These are phyloP conservation scores for Echium plantagineum DNA, from an alignment of 257 asterid species.

Conservation along the genomic window DNA sequence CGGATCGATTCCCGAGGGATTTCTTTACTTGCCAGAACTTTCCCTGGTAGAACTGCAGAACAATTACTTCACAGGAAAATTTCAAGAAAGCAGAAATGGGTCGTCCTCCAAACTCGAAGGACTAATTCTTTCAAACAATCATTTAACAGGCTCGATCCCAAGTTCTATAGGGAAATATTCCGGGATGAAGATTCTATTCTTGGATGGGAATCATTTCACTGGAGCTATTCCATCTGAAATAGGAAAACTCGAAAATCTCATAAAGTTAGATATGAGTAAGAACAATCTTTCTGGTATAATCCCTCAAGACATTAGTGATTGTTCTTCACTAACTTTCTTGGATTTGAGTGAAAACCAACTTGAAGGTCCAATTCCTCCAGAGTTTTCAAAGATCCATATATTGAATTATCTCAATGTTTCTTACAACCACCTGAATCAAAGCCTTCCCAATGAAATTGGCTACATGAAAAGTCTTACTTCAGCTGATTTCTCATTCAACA, in stretches of 20 bases:
- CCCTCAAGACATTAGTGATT: constrained; percentile 23
- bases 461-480: constrained; percentile 39
- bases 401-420: constrained; percentile 35
- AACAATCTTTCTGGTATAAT: constrained; percentile 27
- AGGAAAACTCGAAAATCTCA: constrained; percentile 20
- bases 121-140: constrained; percentile 24
- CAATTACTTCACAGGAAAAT: constrained; percentile 22
- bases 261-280: constrained; percentile 26
- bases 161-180: constrained; percentile 22
- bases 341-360: constrained; percentile 36
- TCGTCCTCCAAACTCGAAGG: constrained; percentile 23
- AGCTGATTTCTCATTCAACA: constrained; percentile 38
- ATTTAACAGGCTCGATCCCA: constrained; percentile 25
- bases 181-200: constrained; percentile 24
- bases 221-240: constrained; percentile 29
- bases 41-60: constrained; percentile 30
- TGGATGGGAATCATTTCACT: constrained; percentile 23
- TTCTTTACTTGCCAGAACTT: constrained; percentile 30
- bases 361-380: constrained; percentile 31
- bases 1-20: constrained; percentile 27
- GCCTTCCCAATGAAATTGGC: constrained; percentile 30
- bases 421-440: constrained; percentile 27
- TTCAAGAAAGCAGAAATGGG: constrained; percentile 9
- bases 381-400: constrained; percentile 28
- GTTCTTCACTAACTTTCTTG: constrained; percentile 23